Evolutionary conservation across 306 rosid genomes (phyloP).

Genomic region (Pueraria montana): DNA sequence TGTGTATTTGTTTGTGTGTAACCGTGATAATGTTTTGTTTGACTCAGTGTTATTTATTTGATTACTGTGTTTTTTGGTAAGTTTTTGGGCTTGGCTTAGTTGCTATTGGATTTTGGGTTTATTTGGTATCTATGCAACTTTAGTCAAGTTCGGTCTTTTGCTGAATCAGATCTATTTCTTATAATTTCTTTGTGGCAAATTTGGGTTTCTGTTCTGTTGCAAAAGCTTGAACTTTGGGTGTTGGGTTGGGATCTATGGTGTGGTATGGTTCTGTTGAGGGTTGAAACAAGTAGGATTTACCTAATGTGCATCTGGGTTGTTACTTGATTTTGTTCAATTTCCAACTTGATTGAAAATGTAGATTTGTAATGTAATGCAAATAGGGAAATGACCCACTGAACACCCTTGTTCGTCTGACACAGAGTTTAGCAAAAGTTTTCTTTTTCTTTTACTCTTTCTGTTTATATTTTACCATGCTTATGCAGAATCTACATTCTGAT

Average conservation of each 20-base stretch:
- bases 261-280: constrained; percentile 32
- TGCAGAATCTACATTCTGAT: constrained; percentile 53
- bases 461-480: not conserved
- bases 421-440: constrained; percentile 34
- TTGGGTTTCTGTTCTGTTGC: constrained; percentile 53
- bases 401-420: constrained; percentile 21
- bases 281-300: constrained; percentile 58
- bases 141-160: constrained; percentile 57
- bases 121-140: constrained; percentile 42
- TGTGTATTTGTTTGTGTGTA: constrained; percentile 43
- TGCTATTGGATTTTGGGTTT: constrained; percentile 62
- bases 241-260: constrained; percentile 65
- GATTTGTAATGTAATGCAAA: constrained; percentile 53
- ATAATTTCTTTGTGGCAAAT: constrained; percentile 53
- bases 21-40: constrained; percentile 47
- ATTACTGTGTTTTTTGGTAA: constrained; percentile 12
- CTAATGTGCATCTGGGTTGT: constrained; percentile 47
- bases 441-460: not conserved
- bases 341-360: constrained; percentile 49
- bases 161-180: constrained; percentile 78
- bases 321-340: constrained; percentile 33
- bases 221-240: constrained; percentile 51
- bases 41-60: constrained; percentile 18
- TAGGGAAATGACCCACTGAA: constrained; percentile 45
- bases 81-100: constrained; percentile 53